These are phyloP conservation scores for Hymenochaete sp. DNA, from an alignment of 1,284 basidiomycete genomes.

Conservation along the genomic window DNA sequence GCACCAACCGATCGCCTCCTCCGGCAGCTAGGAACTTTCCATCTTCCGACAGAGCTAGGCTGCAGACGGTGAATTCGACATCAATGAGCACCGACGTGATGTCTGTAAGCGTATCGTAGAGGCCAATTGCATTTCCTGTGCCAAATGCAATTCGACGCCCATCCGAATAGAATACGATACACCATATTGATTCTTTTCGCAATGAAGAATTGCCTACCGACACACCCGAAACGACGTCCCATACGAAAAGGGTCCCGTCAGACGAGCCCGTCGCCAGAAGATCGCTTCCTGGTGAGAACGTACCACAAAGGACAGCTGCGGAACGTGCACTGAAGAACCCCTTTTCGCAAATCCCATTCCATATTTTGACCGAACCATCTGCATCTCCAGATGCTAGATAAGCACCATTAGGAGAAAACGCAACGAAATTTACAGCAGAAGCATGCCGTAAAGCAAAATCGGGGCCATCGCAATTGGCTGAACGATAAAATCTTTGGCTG, in stretches of 20 bases:
- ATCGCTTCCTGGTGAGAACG: not conserved
- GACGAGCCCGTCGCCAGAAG: not conserved
- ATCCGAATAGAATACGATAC: no score
- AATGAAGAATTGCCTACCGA: no score
- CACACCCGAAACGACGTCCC: not conserved
- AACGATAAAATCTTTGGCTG: no score
- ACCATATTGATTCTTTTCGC: no score
- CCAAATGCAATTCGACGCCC: no score
- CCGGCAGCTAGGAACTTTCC: constrained; percentile 12
- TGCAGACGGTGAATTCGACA: no score
- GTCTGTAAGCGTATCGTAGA: no score
- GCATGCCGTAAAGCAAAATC: not conserved
- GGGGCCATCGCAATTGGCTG: no score
- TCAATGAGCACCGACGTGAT: no score
- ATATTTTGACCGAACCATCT: constrained; percentile 6
- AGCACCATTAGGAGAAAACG: not conserved
- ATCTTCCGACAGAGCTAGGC: no score
- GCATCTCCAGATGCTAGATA: not conserved
- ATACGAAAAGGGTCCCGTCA: not conserved
- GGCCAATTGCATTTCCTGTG: no score
- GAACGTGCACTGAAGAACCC: not conserved
- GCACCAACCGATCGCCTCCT: constrained; percentile 11
- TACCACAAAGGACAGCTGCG: not conserved
- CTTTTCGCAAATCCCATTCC: constrained; percentile 1
- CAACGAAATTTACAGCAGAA: not conserved